These are phyloP conservation scores for Talaromyces sp. DNA, from an alignment of 2,329 filamentous ascomycete species.

Conservation along the genomic window DNA sequence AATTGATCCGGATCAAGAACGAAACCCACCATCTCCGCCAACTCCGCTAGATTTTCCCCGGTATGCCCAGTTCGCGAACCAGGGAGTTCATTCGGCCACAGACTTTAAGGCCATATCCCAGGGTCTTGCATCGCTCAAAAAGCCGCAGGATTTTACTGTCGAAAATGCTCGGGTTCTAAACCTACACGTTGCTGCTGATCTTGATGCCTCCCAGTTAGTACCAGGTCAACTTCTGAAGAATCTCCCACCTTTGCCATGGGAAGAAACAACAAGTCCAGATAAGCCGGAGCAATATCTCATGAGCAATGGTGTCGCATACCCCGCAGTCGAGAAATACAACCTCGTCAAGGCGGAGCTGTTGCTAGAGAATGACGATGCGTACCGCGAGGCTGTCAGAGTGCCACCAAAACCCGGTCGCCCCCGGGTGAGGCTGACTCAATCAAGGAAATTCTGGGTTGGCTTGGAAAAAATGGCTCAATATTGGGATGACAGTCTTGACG, in stretches of 20 bases:
- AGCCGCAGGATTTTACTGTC: constrained; percentile 36
- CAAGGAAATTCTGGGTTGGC: constrained; percentile 57
- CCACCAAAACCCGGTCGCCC: constrained; percentile 40
- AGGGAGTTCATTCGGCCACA: constrained; percentile 26
- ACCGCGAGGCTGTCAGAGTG: constrained; percentile 51
- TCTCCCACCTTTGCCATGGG: constrained; percentile 37
- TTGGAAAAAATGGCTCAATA: constrained; percentile 58
- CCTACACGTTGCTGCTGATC: constrained; percentile 32
- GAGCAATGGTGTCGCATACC: constrained; percentile 47
- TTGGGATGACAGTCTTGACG: constrained; percentile 58
- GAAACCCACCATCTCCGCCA: constrained; percentile 46
- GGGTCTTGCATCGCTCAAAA: constrained; percentile 40
- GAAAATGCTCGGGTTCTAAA: constrained; percentile 40
- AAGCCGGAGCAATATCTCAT: constrained; percentile 30
- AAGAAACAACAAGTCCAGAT: constrained; percentile 11
- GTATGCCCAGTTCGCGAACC: constrained; percentile 36
- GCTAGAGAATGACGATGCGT: constrained; percentile 54
- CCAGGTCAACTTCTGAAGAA: constrained; percentile 28
- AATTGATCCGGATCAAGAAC: constrained; percentile 37
- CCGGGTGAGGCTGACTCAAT: constrained; percentile 50
- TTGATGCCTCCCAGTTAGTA: constrained; percentile 33
- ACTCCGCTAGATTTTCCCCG: constrained; percentile 51
- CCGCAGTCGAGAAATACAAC: constrained; percentile 47
- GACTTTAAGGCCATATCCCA: constrained; percentile 37
- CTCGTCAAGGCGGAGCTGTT: constrained; percentile 47